Evolutionary conservation across 805 yeast species (phyloP).

Genomic region (Teunomyces cretensis): DNA sequence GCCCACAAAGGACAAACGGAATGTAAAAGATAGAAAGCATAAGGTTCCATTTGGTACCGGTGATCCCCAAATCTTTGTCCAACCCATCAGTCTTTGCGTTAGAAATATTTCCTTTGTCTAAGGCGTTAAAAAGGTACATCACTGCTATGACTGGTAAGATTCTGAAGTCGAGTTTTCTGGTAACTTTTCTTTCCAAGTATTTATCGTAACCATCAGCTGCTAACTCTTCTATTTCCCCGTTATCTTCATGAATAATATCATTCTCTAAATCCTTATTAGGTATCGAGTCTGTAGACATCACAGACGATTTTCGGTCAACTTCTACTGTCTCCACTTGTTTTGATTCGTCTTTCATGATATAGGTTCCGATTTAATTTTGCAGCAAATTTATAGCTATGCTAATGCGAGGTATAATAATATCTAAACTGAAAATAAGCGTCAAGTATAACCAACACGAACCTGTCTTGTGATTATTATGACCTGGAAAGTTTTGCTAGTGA

Average conservation of each 20-base stretch:
- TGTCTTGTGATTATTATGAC: no score
- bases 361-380: background rate
- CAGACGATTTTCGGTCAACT: conserved; percentile 6
- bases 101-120: conserved; percentile 50
- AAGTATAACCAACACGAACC: no score
- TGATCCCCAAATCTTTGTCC: conserved; percentile 40
- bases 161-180: conserved; percentile 43
- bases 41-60: conserved; percentile 44
- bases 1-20: conserved; percentile 46
- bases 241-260: background rate
- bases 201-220: conserved; percentile 17
- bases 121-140: conserved; percentile 48
- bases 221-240: background rate
- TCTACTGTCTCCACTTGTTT: conserved; percentile 6
- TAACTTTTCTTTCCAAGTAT: conserved; percentile 27
- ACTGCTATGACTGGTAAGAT: conserved; percentile 46
- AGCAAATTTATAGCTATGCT: background rate
- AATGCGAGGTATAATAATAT: background rate
- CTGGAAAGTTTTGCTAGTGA: no score
- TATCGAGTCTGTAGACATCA: conserved; percentile 4
- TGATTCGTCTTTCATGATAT: conserved; percentile 6
- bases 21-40: conserved; percentile 46
- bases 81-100: conserved; percentile 51
- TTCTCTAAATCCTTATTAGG: background rate
- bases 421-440: background rate